Evolutionary conservation across 2,329 filamentous ascomycete genomes (phyloP).

Genomic region (Xylaria sp.): DNA sequence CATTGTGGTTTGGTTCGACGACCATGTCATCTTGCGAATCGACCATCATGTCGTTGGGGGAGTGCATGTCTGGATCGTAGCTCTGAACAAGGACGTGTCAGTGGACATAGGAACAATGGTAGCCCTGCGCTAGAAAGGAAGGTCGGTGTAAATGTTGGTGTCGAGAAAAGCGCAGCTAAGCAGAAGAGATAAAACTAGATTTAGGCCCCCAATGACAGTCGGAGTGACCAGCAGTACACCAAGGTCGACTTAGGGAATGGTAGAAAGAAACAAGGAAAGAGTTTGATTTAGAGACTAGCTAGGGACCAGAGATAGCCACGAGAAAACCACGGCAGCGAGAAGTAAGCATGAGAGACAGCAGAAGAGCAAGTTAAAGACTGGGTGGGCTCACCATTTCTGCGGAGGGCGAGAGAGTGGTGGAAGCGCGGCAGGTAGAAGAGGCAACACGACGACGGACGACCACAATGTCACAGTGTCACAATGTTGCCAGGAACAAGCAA

Average conservation of each 20-base stretch:
- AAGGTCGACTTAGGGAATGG: slow-evolving; percentile 5
- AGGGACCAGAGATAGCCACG: slow-evolving; percentile 7
- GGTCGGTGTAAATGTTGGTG: background rate
- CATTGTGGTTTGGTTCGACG: slow-evolving; percentile 57
- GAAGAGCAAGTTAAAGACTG: slow-evolving; percentile 17
- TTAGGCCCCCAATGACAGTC: slow-evolving; percentile 2
- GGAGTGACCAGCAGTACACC: slow-evolving; percentile 7
- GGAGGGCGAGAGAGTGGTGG: slow-evolving; percentile 20
- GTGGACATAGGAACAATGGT: slow-evolving; percentile 27
- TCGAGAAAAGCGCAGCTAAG: slow-evolving; percentile 10
- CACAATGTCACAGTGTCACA: background rate
- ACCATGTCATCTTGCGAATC: slow-evolving; percentile 67
- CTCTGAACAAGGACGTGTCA: slow-evolving; percentile 53
- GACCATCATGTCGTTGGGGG: slow-evolving; percentile 67
- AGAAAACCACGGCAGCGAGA: slow-evolving; percentile 21
- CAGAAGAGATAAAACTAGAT: slow-evolving; percentile 1
- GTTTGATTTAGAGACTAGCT: slow-evolving; percentile 10
- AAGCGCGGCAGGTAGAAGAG: slow-evolving; percentile 10
- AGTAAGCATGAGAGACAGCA: slow-evolving; percentile 18
- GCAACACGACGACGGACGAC: slow-evolving; percentile 1
- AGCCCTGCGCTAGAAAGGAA: background rate
- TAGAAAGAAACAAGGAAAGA: slow-evolving; percentile 11
- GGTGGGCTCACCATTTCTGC: slow-evolving; percentile 39
- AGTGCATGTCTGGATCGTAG: slow-evolving; percentile 63
- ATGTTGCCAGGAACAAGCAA: background rate